phyloP scores from a whole-genome alignment of 805 yeast genomes.

The Suhomyces faveliae region DNA sequence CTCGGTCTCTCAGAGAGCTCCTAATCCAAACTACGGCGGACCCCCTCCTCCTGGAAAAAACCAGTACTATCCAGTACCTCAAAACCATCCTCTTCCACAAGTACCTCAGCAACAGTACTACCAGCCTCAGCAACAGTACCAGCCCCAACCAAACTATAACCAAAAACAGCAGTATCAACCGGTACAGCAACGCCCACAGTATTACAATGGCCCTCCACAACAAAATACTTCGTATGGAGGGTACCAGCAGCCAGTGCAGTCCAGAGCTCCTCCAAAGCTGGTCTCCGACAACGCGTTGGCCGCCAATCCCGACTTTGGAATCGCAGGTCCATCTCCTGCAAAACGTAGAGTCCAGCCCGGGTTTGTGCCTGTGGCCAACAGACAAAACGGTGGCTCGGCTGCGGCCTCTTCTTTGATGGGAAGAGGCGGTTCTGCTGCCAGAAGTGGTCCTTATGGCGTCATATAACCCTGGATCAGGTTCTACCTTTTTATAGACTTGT shows the following conservation, averaged over 20 bases:
- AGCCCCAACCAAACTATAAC: conserved; percentile 9
- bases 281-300: conserved; percentile 39
- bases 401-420: conserved; percentile 16
- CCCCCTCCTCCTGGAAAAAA: conserved; percentile 11
- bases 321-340: conserved; percentile 9
- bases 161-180: conserved; percentile 11
- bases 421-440: conserved; percentile 12
- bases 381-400: conserved; percentile 8
- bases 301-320: conserved; percentile 41
- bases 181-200: conserved; percentile 10
- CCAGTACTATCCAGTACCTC: conserved; percentile 6
- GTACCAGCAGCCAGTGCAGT: conserved; percentile 14
- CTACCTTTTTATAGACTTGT: background rate
- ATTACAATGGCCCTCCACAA: conserved; percentile 4
- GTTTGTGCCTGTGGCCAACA: conserved; percentile 22
- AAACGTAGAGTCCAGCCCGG: conserved; percentile 22
- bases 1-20: conserved; percentile 74
- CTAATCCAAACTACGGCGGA: conserved; percentile 51
- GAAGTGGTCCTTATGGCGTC: conserved; percentile 16
- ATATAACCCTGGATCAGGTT: conserved; percentile 1
- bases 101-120: conserved; percentile 14
- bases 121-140: conserved; percentile 14
- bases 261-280: conserved; percentile 19
- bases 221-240: conserved; percentile 13
- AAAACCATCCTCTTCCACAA: conserved; percentile 7